Base-by-base conservation (phyloP, 1,284 basidiomycete genomes). In the Meripilus lineatus region DNA sequence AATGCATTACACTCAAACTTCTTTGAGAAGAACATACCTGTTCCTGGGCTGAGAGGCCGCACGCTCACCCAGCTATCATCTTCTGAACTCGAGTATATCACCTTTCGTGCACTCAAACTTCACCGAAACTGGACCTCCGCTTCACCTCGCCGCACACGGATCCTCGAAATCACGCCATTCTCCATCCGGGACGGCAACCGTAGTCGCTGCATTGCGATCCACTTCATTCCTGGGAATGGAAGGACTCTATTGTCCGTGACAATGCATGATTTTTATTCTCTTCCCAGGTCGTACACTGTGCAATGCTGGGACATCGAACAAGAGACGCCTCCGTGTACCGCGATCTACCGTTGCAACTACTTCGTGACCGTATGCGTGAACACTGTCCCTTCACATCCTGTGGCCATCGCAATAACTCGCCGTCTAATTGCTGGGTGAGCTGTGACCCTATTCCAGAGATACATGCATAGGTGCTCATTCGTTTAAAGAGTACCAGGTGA, bases 261-360 rank as follows among this genome's bases (percentile, higher is more conserved):
- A 8, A 44, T 59, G 58, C 15, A 58, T 59, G 56, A 58, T 51
- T 15, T 54, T 39, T n/a, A 46, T 26, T 5, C 56, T 40, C 18
- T 46, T 1, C 34, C 44, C n/a, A 44, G 56, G 11, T 38, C 52
- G n/a, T 72, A 68, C 32, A 58, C 57, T 6, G 43, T 81, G 26
- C 71, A 75, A 40, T 78, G 77, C 45, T 82, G 80, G 80, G 75
- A 81, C 47, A 26, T 57, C 4, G 33, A 43, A 8, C 28, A 26
- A 1, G 17, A 15, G 5, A 18, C 24, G 8, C 38, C 48, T 5
- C 17, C 15, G 15, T 46, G 43, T 25, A 40, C 59, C 15, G 57
- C 59, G 3, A 36, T 39, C 3, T 25, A 53, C 30, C 44, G 37
- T 8, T 47, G 53, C 20, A 41, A 36, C 4, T 46, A 44, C 20